These are phyloP conservation scores for Panicum hallii DNA, from an alignment of 202 grass and related monocot species.

Conservation along the genomic window DNA sequence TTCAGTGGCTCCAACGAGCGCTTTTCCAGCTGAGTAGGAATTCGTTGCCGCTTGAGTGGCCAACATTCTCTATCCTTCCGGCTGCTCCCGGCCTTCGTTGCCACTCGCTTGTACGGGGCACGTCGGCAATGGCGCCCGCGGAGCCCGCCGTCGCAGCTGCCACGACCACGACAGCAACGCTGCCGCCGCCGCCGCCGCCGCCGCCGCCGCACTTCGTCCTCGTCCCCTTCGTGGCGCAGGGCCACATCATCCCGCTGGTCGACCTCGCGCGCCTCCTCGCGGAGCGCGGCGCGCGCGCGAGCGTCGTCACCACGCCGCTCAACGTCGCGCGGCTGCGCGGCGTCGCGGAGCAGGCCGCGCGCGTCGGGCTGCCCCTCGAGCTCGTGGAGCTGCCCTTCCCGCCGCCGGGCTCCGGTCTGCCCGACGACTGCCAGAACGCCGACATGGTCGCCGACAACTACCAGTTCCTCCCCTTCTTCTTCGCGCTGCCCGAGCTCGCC, in stretches of 20 bases:
- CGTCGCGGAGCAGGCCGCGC: background rate
- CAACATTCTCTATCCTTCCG: background rate
- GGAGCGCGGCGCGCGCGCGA: background rate
- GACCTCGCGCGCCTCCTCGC: conserved; percentile 35
- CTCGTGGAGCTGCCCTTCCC: conserved; percentile 45
- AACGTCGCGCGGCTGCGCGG: conserved; percentile 1
- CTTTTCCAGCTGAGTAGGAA: background rate
- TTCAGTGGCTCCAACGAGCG: background rate
- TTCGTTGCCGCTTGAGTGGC: background rate
- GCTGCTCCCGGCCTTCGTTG: background rate
- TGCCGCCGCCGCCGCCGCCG: too few species aligned
- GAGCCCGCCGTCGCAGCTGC: background rate
- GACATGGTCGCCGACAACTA: background rate
- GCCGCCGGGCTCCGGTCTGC: conserved; percentile 24
- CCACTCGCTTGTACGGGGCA: background rate
- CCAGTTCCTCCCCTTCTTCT: conserved; percentile 36
- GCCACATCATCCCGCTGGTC: conserved; percentile 32
- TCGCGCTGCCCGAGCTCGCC: conserved; percentile 38
- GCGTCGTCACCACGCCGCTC: conserved; percentile 11
- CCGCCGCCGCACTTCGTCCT: conserved; percentile 32
- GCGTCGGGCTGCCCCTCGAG: background rate
- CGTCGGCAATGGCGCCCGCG: background rate
- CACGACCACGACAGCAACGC: background rate
- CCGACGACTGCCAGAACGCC: conserved; percentile 47
- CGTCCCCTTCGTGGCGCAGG: conserved; percentile 36